Base-by-base conservation (phyloP, 768 basidiomycete genomes). In the Suillus ampliporus region DNA sequence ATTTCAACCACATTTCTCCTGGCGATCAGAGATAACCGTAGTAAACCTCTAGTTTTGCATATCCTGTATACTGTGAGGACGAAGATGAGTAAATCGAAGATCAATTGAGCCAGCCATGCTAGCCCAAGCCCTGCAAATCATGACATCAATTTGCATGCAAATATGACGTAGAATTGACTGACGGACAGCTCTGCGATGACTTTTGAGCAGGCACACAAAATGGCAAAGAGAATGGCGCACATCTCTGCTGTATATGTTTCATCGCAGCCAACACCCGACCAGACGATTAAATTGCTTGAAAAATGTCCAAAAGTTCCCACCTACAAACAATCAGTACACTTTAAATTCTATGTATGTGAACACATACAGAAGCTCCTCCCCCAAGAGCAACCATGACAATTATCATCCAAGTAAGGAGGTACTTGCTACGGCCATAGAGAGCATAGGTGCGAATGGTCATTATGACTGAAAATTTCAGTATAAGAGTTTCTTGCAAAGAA, bases 301-400 rank as follows among this genome's bases (percentile, higher is more conserved):
- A 8, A 85, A 64, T 1, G 80, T 67, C 79, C 80, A 85, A 84
- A 84, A 56, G 6, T 21, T 4, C n/a, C 37, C 37, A 11, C 34
- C 34, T 35, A 2, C 15, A 8, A 31, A 47, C 17, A 19, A 15
- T 5, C 14, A 46, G 9, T n/a, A 47, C 44, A 11, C 14, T 57
- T 34, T 56, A 62, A 63, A 48, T 21, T 6, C 35, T n/a, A n/a
- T n/a, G n/a, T 37, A 37, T 5, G 2, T 38, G 38, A 23, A 38
- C 38, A 74, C 82, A 58, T 65, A 86, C 84, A 41, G 66, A 73
- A 56, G 77, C 64, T 5, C 81, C 59, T 1, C 64, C 70, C 1
- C 68, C 60, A 41, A 86, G 63, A 1, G 77, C 57, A 0, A 68
- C 61, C 2, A 72, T 79, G 35, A 74, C 71, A 10, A 69, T 67